Base-by-base conservation (phyloP, 1,139 yeast genomes). In the Yamadazyma buinensis region DNA sequence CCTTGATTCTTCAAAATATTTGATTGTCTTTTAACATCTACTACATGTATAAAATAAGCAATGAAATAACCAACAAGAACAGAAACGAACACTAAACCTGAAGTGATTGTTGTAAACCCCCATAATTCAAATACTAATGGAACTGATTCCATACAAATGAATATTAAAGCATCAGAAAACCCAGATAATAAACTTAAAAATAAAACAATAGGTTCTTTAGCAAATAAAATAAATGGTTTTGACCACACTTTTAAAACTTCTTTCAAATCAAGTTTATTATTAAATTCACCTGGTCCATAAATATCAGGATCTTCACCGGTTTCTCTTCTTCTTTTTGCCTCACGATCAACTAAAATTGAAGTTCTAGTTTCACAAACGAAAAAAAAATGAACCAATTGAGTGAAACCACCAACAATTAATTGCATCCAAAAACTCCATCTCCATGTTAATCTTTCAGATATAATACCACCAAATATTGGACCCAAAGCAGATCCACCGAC, bases 401-500 rank as follows among this genome's bases (percentile, higher is more conserved):
- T 55, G 6, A 49, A 55, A 8, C 55, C 67, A 15, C 67, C 67
- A 39, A 63, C 53, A 30, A 62, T 59, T 27, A 63, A 50, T 46
- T 63, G 68, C 35, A 60, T 52, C 68, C 69, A 63, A 38, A 62
- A 60, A 32, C 55, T 55, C 68, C 69, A 61, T 22, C 54, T 43
- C 59, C 65, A 59, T 4, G 42, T 29, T 19, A 58, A 47, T 23
- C 48, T 46, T 9, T 48, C 47, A 37, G 58, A 53, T 30, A 59
- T 51, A 30, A 62, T 47, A 10, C 65, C 67, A 15, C 68, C 67
- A 35, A 63, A 57, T 27, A 63, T 46, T 10, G 69, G 68, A 11
- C 69, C 69, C 25, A 62, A 35, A 20, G 59, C 48, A 5, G 65
- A 54, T 10, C 69, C 69, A 6, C 64, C 65, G 5, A 63, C 67